These are phyloP conservation scores for Jasminum sambac DNA, from an alignment of 257 asterid genomes.

Conservation along the genomic window DNA sequence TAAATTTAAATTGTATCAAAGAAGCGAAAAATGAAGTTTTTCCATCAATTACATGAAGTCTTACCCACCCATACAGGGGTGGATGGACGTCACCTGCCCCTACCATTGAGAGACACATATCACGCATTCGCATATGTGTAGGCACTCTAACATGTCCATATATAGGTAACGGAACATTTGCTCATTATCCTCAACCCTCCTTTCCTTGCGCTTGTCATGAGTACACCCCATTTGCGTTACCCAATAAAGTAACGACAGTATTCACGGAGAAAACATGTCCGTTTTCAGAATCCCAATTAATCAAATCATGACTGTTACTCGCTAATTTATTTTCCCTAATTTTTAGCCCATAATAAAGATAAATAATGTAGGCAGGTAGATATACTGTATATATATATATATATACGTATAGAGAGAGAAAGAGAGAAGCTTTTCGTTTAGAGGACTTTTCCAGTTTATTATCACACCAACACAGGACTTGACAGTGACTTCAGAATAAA, in stretches of 20 bases:
- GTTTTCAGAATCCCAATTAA: conserved; percentile 26
- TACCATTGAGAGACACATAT: too few relatives aligned
- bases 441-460: conserved; percentile 34
- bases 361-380: too few relatives aligned
- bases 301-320: conserved; percentile 21
- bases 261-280: conserved; percentile 19
- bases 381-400: too few relatives aligned
- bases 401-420: background rate
- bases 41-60: too few relatives aligned
- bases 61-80: too few relatives aligned
- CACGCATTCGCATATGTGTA: too few relatives aligned
- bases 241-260: conserved; percentile 37
- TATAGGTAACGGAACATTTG: too few relatives aligned
- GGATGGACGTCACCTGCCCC: too few relatives aligned
- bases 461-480: conserved; percentile 35
- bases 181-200: background rate
- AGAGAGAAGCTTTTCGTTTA: background rate
- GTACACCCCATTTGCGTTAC: conserved; percentile 29
- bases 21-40: too few relatives aligned
- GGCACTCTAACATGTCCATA: too few relatives aligned
- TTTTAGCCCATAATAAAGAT: background rate
- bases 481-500: conserved; percentile 19
- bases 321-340: background rate
- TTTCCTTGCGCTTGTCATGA: conserved; percentile 24
- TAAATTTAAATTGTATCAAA: background rate